phyloP scores from a whole-genome alignment of 306 rosid genomes.

The Lagenaria siceraria region DNA sequence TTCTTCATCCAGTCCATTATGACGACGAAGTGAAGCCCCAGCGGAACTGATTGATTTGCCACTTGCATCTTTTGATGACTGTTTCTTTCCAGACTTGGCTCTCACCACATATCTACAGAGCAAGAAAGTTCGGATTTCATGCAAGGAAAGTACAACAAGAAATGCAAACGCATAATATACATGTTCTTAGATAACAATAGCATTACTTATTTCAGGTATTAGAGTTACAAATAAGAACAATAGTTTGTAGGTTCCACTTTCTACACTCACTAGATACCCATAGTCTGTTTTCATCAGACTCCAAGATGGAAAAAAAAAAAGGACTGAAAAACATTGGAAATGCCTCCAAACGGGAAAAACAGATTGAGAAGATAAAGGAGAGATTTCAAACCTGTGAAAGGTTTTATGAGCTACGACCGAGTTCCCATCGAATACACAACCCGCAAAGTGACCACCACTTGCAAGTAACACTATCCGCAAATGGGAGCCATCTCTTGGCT shows the following conservation, averaged over 20 bases:
- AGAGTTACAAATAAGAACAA: not conserved
- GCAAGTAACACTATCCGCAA: conserved; percentile 76
- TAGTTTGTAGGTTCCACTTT: not conserved
- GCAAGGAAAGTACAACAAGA: not conserved
- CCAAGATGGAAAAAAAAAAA: not conserved
- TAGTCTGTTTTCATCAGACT: not conserved
- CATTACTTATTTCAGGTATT: not conserved
- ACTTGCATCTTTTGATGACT: conserved; percentile 83
- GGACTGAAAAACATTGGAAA: not conserved
- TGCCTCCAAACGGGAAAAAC: not conserved
- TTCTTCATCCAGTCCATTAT: conserved; percentile 84
- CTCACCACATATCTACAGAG: conserved; percentile 77
- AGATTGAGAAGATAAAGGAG: not conserved
- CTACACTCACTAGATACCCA: not conserved
- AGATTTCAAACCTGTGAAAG: conserved; percentile 68
- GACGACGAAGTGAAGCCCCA: conserved; percentile 84
- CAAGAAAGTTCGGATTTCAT: conserved; percentile 4
- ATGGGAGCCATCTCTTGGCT: conserved; percentile 49
- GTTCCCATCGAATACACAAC: conserved; percentile 83
- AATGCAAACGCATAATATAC: not conserved
- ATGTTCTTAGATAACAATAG: not conserved
- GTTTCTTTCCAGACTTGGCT: conserved; percentile 90
- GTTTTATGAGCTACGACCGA: conserved; percentile 78
- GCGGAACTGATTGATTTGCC: conserved; percentile 79
- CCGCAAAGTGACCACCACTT: conserved; percentile 91